These are phyloP conservation scores for Trichoderma asperellum DNA, from an alignment of 2,329 filamentous ascomycete species.

Conservation along the genomic window DNA sequence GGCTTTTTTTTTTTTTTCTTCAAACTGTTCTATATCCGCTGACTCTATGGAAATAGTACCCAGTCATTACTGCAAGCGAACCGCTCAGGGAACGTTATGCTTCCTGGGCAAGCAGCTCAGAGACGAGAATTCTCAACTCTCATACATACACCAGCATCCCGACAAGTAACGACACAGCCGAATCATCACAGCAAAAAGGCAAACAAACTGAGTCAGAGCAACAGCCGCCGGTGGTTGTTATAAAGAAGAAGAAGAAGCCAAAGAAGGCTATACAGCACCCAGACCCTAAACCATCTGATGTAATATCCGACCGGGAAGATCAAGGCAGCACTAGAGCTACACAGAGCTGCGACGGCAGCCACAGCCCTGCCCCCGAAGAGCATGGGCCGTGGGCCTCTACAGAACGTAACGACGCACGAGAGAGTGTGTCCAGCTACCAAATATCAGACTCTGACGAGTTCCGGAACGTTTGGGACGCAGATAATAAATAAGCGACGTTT, in stretches of 20 bases:
- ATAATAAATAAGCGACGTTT: not conserved
- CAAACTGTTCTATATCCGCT: slow-evolving; percentile 30
- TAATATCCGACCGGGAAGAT: slow-evolving; percentile 37
- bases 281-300: slow-evolving; percentile 38
- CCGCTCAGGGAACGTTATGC: slow-evolving; percentile 70
- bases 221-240: slow-evolving; percentile 43
- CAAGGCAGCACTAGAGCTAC: slow-evolving; percentile 23
- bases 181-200: slow-evolving; percentile 36
- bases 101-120: slow-evolving; percentile 29
- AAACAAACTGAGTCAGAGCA: slow-evolving; percentile 35
- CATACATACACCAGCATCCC: not conserved
- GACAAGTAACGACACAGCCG: slow-evolving; percentile 36
- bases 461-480: slow-evolving; percentile 50
- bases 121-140: slow-evolving; percentile 12
- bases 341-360: slow-evolving; percentile 10
- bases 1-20: not conserved
- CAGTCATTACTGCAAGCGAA: slow-evolving; percentile 81
- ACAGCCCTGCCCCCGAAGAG: slow-evolving; percentile 31
- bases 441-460: slow-evolving; percentile 50
- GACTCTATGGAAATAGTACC: slow-evolving; percentile 65
- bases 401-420: slow-evolving; percentile 28
- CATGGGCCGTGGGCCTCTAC: slow-evolving; percentile 22
- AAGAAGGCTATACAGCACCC: slow-evolving; percentile 44
- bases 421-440: slow-evolving; percentile 35
- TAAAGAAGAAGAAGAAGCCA: slow-evolving; percentile 46